Conservation (phyloP, 2,329 filamentous ascomycete genomes). For the Penicillium sclerotigenum region DNA sequence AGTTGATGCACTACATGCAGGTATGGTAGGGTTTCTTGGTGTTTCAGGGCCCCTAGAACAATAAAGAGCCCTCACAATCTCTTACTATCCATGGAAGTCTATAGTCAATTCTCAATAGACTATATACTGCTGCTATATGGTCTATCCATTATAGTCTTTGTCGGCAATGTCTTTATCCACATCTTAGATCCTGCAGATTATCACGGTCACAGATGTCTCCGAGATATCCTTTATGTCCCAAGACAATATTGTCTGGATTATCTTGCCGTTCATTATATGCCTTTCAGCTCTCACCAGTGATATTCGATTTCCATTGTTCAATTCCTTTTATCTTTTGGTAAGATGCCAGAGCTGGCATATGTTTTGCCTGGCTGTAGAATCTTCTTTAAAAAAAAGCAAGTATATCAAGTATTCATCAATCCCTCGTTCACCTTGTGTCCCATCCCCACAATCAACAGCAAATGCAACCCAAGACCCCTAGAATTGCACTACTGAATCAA, state of each 20-base stretch:
- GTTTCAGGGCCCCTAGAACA: not conserved
- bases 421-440: not conserved
- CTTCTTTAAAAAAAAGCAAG: not conserved
- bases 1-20: not conserved
- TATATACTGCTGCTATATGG: not conserved
- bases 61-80: not conserved
- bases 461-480: not conserved
- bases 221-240: not conserved
- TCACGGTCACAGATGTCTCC: not conserved
- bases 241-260: not conserved
- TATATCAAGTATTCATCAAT: not conserved
- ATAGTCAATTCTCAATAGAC: not conserved
- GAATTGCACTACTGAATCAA: not conserved
- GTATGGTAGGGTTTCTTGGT: not conserved
- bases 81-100: not conserved
- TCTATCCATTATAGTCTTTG: not conserved
- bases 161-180: not conserved
- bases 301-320: not conserved
- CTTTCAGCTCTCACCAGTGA: not conserved
- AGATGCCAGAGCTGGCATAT: too few species aligned
- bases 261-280: not conserved
- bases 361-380: not conserved
- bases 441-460: not conserved
- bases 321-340: not conserved
- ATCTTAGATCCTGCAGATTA: not conserved